A percentile compares a stretch with the other conserved stretches of the same genome.
phyloP scores from a whole-genome alignment of 495 filamentous ascomycete species.

The Elaphomyces granulatus region DNA sequence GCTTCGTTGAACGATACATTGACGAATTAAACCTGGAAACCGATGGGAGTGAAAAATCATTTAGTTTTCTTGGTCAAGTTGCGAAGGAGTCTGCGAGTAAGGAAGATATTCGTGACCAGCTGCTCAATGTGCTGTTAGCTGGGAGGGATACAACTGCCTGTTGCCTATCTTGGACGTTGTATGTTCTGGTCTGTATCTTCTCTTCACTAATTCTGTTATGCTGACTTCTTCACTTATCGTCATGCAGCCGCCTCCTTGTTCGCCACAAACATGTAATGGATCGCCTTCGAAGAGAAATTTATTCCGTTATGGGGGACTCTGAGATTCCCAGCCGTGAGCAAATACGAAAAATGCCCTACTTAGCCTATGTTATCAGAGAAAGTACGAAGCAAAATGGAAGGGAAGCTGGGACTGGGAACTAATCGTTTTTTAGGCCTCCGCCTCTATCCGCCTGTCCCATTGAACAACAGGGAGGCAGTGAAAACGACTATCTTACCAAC shows the following conservation, averaged over 20 bases:
- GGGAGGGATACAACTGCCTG: constrained; percentile 49
- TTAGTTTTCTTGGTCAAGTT: constrained; percentile 13
- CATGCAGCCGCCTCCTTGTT: constrained; percentile 14
- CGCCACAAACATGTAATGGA: constrained; percentile 13
- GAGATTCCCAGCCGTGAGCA: constrained; percentile 17
- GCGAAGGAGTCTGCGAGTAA: constrained; percentile 15
- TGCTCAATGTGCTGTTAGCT: constrained; percentile 43
- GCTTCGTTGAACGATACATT: constrained; percentile 25
- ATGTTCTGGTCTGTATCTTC: background rate
- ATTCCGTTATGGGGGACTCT: constrained; percentile 9
- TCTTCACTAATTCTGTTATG: background rate
- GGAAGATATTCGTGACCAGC: constrained; percentile 36
- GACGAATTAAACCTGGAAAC: constrained; percentile 8
- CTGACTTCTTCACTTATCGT: constrained; percentile 3
- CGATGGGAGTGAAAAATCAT: background rate
- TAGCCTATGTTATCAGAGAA: constrained; percentile 31
- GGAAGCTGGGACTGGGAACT: constrained; percentile 7
- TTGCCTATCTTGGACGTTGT: constrained; percentile 26
- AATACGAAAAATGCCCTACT: constrained; percentile 25
- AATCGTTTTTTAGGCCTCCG: constrained; percentile 36
- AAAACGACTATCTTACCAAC: constrained; percentile 54
- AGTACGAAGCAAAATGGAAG: constrained; percentile 16
- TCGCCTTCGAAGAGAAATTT: constrained; percentile 16
- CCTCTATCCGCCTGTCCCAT: constrained; percentile 58
- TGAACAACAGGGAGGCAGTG: constrained; percentile 55